Conservation (phyloP, 495 filamentous ascomycete genomes). For the Annulohypoxylon moriforme region DNA sequence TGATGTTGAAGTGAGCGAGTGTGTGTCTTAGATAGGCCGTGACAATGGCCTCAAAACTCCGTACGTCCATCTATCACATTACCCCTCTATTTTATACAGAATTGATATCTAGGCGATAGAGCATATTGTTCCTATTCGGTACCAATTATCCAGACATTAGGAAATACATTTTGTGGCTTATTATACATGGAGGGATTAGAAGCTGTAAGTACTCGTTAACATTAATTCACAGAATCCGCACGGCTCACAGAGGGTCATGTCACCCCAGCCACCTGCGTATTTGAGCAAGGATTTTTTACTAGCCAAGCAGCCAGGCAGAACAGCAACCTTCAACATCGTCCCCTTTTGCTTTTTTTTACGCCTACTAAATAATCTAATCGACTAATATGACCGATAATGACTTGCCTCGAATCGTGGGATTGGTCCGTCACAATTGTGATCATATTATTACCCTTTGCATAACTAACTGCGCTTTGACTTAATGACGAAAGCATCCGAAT, state of each 20-base stretch:
- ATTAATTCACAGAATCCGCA: conserved; percentile 35
- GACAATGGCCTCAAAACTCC: conserved; percentile 4
- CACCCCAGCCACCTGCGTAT: conserved; percentile 22
- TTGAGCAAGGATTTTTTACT: neutral
- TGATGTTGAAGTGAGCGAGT: neutral
- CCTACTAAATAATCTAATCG: neutral
- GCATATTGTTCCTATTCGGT: neutral
- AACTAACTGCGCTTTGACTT: neutral
- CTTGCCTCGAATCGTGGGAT: neutral
- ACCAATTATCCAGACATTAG: neutral
- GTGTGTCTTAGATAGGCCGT: conserved; percentile 24
- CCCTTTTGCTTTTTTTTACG: neutral
- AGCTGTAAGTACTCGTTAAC: conserved; percentile 35
- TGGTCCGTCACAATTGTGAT: neutral
- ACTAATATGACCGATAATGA: neutral
- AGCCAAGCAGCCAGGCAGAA: neutral
- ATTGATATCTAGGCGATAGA: neutral
- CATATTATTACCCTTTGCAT: neutral
- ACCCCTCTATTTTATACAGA: neutral
- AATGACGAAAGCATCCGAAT: neutral
- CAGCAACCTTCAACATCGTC: neutral
- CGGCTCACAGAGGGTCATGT: neutral
- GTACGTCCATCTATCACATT: neutral
- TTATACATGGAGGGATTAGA: neutral
- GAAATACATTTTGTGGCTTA: neutral